phyloP scores from a whole-genome alignment of 2,329 filamentous ascomycete species.

The Hymenoscyphus fructigenus region DNA sequence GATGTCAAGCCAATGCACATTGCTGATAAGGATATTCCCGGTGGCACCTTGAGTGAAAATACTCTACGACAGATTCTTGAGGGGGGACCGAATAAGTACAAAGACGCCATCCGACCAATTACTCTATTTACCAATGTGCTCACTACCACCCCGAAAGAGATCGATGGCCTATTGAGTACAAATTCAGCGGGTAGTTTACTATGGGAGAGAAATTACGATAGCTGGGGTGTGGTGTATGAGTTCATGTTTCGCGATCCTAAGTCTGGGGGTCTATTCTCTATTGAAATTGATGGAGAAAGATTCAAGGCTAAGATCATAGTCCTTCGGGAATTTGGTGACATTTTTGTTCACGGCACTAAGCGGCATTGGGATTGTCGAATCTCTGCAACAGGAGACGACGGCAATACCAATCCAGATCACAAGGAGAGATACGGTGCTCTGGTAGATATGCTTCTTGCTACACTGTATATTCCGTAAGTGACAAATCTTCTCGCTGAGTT shows the following conservation, averaged over 20 bases:
- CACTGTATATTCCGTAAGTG: neutral
- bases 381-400: constrained; percentile 19
- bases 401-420: neutral
- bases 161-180: constrained; percentile 26
- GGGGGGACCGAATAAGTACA: neutral
- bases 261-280: constrained; percentile 18
- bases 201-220: constrained; percentile 24
- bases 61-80: neutral
- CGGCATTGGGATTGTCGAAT: constrained; percentile 35
- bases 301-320: constrained; percentile 24
- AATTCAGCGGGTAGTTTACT: constrained; percentile 24
- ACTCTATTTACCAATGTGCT: constrained; percentile 32
- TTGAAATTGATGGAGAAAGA: constrained; percentile 35
- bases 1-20: constrained; percentile 17
- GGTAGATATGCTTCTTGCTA: neutral
- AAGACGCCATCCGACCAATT: neutral
- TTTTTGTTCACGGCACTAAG: constrained; percentile 34
- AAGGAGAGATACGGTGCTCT: neutral
- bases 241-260: constrained; percentile 28
- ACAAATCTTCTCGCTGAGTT: neutral
- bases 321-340: constrained; percentile 20
- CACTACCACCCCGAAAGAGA: constrained; percentile 28
- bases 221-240: constrained; percentile 30
- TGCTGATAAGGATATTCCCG: constrained; percentile 11
- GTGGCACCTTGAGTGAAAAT: constrained; percentile 1